A percentile compares a stretch with the other conserved stretches of the same genome.
Evolutionary conservation across 441 rosid genomes (phyloP).

Genomic region (Brassica hybrid): DNA sequence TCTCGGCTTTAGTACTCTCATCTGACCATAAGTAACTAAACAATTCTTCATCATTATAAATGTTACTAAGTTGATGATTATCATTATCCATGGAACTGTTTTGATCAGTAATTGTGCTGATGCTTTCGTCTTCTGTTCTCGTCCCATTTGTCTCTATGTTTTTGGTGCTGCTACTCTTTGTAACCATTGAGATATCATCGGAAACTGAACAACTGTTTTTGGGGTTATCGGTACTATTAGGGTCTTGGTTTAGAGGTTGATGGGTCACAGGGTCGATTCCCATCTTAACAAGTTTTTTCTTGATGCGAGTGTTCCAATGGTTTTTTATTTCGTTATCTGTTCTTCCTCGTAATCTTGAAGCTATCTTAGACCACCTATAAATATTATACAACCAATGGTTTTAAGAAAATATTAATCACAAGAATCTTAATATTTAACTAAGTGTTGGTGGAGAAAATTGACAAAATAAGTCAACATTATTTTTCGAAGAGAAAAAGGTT

Average conservation of each 20-base stretch:
- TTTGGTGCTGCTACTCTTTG: slow-evolving; percentile 27
- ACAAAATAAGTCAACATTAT: slow-evolving; percentile 6
- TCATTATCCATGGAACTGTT: slow-evolving; percentile 22
- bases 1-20: background rate
- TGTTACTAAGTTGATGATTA: slow-evolving; percentile 1
- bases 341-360: too few relatives aligned
- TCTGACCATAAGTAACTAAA: slow-evolving; percentile 27
- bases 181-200: slow-evolving; percentile 12
- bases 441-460: slow-evolving; percentile 26
- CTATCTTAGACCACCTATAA: too few relatives aligned
- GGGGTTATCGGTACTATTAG: too few relatives aligned
- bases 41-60: slow-evolving; percentile 13
- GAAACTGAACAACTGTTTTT: too few relatives aligned
- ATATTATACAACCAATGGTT: too few relatives aligned
- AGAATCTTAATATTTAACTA: background rate
- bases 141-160: slow-evolving; percentile 6
- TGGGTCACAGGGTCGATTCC: too few relatives aligned
- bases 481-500: slow-evolving; percentile 5
- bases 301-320: too few relatives aligned
- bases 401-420: too few relatives aligned
- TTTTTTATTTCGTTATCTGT: too few relatives aligned
- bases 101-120: slow-evolving; percentile 24
- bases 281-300: too few relatives aligned
- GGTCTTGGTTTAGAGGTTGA: too few relatives aligned
- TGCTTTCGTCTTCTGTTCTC: slow-evolving; percentile 14